Conservation (phyloP, 202 grass and related monocot genomes). For the Saccharum hybrid region DNA sequence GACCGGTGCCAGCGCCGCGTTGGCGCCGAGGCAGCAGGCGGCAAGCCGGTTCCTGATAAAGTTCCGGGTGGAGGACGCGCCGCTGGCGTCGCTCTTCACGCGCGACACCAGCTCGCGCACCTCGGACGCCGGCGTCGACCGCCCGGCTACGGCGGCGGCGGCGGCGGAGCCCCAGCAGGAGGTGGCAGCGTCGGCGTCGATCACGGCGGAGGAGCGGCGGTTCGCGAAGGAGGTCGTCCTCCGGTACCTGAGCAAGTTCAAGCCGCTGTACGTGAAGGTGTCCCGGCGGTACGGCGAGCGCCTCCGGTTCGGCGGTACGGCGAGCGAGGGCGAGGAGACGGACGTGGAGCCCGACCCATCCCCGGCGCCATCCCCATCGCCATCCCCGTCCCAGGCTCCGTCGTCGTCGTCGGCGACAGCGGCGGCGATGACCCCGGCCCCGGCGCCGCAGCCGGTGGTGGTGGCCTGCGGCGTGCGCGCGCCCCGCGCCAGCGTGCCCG, state of each 20-base stretch:
- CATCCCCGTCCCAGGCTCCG: neutral
- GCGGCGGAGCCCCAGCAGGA: conserved; percentile 12
- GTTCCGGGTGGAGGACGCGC: conserved; percentile 72
- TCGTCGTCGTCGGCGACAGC: neutral
- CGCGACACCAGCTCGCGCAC: conserved; percentile 71
- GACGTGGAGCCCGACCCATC: conserved; percentile 50
- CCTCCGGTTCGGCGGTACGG: conserved; percentile 53
- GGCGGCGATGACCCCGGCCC: neutral
- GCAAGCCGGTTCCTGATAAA: conserved; percentile 65
- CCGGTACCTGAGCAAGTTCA: conserved; percentile 94
- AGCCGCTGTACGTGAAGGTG: conserved; percentile 88
- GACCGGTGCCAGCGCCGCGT: neutral
- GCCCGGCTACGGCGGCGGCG: neutral
- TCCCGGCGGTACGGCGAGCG: conserved; percentile 81
- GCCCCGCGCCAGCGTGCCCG: conserved; percentile 63
- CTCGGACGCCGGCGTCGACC: conserved; percentile 44
- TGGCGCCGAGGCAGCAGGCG: conserved; percentile 39
- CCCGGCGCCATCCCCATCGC: neutral
- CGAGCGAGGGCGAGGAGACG: conserved; percentile 63
- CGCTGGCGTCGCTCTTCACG: conserved; percentile 76
- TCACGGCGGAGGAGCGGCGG: conserved; percentile 72
- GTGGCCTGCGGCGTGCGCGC: conserved; percentile 69
- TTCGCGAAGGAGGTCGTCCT: conserved; percentile 85
- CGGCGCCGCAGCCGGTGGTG: conserved; percentile 34
- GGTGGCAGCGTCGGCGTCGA: neutral